Base-by-base conservation (phyloP, 2,329 filamentous ascomycete species). In the Escovopsis sp. region DNA sequence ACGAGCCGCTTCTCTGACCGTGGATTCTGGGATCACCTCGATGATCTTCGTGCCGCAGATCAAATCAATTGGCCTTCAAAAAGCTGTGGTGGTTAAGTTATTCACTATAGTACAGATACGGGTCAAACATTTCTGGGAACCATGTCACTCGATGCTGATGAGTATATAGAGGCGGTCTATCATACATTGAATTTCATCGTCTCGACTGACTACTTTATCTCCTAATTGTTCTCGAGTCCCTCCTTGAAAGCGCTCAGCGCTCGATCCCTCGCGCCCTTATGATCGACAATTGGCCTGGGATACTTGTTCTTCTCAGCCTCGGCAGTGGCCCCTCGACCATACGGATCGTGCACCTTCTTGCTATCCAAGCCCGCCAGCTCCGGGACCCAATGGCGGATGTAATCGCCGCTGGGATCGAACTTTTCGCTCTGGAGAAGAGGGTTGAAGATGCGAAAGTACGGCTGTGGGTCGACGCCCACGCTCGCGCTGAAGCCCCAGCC, bases 401-500 rank as follows among this genome's bases (percentile, higher is more conserved):
- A 94, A 13, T 76, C 74, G 0, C 86, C 88, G 0, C 81, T 67
- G 0, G 72, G 65, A 55, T 94, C 87, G 51, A 93, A 94, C 60
- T 82, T 88, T 67, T 91, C 84, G 50, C 81, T 85, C 64, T 94
- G 87, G 14, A 84, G 62, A 36, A 86, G 57, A 0, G 87, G 87
- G 52, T 93, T 94, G 62, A 94, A 94, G 40, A 94, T 83, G 7
- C 86, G 72, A 48, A 94, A 94, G 56, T 93, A 94, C 0, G 87
- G 86, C 59, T 94, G 84, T 1, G 85, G 83, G 57, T 93, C 85
- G 7, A 87, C 83, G 1, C 84, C 82, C 0, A 79, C 79, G 14
- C 70, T 75, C 5, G 80, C 77, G 20, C 69, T 61, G 47, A 65
- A 66, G 1, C 63, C 74, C 71, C 72, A 76, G 4, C 72, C 72